A percentile compares a stretch with the other conserved stretches of the same genome.
Conservation (phyloP, 805 yeast genomes). For the Kregervanrija fluxuum region DNA sequence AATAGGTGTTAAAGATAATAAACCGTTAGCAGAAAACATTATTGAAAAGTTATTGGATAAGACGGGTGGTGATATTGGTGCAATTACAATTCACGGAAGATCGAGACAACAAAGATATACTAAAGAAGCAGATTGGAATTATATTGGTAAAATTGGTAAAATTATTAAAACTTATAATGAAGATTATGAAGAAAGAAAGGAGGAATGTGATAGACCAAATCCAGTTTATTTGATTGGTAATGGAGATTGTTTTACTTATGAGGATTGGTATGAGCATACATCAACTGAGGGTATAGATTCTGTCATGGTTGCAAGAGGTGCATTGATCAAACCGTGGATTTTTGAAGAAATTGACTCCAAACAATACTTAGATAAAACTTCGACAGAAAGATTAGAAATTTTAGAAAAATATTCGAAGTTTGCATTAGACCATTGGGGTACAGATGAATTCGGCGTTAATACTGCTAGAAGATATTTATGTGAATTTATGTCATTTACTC, state of each 20-base stretch:
- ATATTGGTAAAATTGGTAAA: constrained; percentile 66
- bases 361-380: constrained; percentile 84
- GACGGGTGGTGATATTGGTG: constrained; percentile 61
- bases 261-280: constrained; percentile 79
- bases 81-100: constrained; percentile 92
- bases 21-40: constrained; percentile 79
- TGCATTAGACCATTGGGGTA: constrained; percentile 96
- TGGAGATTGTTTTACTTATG: constrained; percentile 83
- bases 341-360: constrained; percentile 89
- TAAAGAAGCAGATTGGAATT: constrained; percentile 87
- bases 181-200: constrained; percentile 53
- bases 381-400: constrained; percentile 81
- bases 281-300: constrained; percentile 70
- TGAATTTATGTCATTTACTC: constrained; percentile 90
- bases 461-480: constrained; percentile 85
- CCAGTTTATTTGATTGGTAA: constrained; percentile 86
- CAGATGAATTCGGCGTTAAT: constrained; percentile 90
- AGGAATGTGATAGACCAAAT: constrained; percentile 39
- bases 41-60: constrained; percentile 67
- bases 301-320: constrained; percentile 97
- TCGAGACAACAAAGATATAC: constrained; percentile 95
- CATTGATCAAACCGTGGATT: constrained; percentile 97
- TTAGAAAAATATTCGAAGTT: constrained; percentile 61
- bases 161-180: constrained; percentile 55
- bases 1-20: constrained; percentile 80